Conservation (phyloP, 2,329 filamentous ascomycete species). For the Ilyonectria mors-panacis region DNA sequence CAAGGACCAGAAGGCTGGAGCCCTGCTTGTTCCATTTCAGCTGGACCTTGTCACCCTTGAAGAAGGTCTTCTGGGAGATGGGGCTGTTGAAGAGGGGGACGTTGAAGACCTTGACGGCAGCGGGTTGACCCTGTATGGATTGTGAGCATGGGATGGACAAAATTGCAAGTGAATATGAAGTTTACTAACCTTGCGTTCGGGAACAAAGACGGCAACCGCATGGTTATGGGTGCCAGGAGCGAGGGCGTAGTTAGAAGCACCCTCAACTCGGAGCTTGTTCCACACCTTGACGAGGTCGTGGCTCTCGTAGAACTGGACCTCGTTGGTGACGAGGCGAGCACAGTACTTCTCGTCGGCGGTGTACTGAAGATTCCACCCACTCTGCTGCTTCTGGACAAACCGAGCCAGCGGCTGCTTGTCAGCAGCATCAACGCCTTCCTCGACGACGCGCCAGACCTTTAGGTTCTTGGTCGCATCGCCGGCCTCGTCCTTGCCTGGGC, state of each 20-base stretch:
- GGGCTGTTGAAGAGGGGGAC: conserved; percentile 87
- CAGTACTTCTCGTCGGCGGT: conserved; percentile 94
- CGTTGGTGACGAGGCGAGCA: conserved; percentile 94
- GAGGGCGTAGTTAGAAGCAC: conserved; percentile 89
- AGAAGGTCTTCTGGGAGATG: conserved; percentile 98
- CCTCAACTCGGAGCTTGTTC: conserved; percentile 96
- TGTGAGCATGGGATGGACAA: conserved; percentile 32
- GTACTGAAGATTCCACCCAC: conserved; percentile 98
- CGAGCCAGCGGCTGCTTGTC: conserved; percentile 84
- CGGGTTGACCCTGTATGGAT: conserved; percentile 82
- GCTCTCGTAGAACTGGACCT: conserved; percentile 97
- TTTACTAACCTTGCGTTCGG: conserved; percentile 86
- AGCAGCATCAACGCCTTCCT: conserved; percentile 73
- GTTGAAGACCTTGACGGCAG: conserved; percentile 93
- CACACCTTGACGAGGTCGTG: conserved; percentile 88
- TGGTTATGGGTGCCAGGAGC: conserved; percentile 87
- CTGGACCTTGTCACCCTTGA: conserved; percentile 99
- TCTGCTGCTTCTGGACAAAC: conserved; percentile 96
- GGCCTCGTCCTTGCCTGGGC: conserved; percentile 90
- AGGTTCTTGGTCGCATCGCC: conserved; percentile 96
- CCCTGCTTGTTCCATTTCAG: conserved; percentile 97
- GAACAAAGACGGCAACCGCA: conserved; percentile 94
- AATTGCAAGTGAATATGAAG: background rate
- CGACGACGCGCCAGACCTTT: conserved; percentile 92
- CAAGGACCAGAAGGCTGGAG: conserved; percentile 92